A percentile compares a stretch with the other conserved stretches of the same genome.
Evolutionary conservation across 164 flowering plant species (phyloP).

Genomic region (Akebia trifoliata): DNA sequence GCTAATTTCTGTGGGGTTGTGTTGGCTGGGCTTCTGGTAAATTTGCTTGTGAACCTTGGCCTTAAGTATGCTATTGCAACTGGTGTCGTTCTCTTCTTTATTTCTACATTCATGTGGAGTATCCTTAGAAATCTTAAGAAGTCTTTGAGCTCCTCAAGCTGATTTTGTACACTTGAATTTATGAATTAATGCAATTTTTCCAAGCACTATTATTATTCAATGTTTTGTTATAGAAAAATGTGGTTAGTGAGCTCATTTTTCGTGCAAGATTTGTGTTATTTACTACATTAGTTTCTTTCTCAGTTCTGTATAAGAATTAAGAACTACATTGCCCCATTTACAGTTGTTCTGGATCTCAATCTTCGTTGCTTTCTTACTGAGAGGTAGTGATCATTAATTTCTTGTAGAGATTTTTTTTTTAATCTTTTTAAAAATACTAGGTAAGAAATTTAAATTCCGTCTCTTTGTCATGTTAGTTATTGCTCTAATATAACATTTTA

Average conservation of each 20-base stretch:
- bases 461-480: background rate
- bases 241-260: background rate
- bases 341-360: too few species aligned
- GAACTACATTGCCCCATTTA: too few species aligned
- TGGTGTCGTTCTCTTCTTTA: constrained; percentile 61
- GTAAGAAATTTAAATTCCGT: background rate
- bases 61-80: constrained; percentile 72
- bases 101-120: constrained; percentile 92
- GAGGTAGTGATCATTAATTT: background rate
- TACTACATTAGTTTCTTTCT: too few species aligned
- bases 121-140: constrained; percentile 53
- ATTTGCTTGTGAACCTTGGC: constrained; percentile 92
- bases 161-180: constrained; percentile 9
- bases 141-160: constrained; percentile 38
- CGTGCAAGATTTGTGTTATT: too few species aligned
- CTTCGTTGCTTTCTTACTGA: too few species aligned
- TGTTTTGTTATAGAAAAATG: background rate
- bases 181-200: constrained; percentile 7
- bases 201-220: background rate
- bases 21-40: constrained; percentile 80
- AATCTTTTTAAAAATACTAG: background rate
- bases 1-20: constrained; percentile 79
- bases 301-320: too few species aligned
- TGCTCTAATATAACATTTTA: background rate
- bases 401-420: background rate